phyloP scores from a whole-genome alignment of 768 basidiomycete genomes.

The Trametes punicea region DNA sequence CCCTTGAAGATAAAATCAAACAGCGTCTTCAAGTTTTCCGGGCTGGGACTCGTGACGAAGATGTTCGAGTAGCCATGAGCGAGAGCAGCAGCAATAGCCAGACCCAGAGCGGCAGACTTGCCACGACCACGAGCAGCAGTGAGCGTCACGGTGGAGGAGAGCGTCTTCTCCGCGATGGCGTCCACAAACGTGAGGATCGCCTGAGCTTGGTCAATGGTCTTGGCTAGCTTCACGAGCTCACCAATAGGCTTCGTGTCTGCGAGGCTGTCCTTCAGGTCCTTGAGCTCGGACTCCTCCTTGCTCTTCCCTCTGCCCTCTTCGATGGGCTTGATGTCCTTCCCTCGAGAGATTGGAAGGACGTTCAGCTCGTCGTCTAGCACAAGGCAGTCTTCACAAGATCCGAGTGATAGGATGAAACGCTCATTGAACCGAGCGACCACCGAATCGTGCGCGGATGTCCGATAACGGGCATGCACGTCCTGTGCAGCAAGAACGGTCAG shows the following conservation, averaged over 20 bases:
- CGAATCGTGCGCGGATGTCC: constrained; percentile 85
- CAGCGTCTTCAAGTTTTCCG: constrained; percentile 96
- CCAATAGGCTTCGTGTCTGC: constrained; percentile 84
- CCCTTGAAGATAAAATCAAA: constrained; percentile 99
- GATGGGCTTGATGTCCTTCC: constrained; percentile 83
- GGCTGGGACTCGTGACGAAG: constrained; percentile 96
- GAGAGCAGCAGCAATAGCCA: constrained; percentile 90
- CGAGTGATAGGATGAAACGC: constrained; percentile 95
- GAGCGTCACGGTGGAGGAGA: constrained; percentile 91
- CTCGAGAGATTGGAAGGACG: constrained; percentile 91
- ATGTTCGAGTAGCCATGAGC: constrained; percentile 96
- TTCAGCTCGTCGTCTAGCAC: constrained; percentile 98
- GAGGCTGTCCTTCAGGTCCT: constrained; percentile 72
- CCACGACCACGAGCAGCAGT: constrained; percentile 95
- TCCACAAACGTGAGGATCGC: constrained; percentile 94
- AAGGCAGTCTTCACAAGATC: constrained; percentile 88
- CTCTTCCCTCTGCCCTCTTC: constrained; percentile 48
- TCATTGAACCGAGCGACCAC: constrained; percentile 97
- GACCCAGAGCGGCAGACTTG: constrained; percentile 93
- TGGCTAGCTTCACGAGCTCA: constrained; percentile 84
- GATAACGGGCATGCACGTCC: constrained; percentile 95
- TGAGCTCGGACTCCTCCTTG: constrained; percentile 61
- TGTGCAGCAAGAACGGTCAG: constrained; percentile 35
- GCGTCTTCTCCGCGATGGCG: constrained; percentile 87
- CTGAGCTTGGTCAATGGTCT: constrained; percentile 92